These are phyloP conservation scores for Xylaria grammica DNA, from an alignment of 495 filamentous ascomycete genomes.

Conservation along the genomic window DNA sequence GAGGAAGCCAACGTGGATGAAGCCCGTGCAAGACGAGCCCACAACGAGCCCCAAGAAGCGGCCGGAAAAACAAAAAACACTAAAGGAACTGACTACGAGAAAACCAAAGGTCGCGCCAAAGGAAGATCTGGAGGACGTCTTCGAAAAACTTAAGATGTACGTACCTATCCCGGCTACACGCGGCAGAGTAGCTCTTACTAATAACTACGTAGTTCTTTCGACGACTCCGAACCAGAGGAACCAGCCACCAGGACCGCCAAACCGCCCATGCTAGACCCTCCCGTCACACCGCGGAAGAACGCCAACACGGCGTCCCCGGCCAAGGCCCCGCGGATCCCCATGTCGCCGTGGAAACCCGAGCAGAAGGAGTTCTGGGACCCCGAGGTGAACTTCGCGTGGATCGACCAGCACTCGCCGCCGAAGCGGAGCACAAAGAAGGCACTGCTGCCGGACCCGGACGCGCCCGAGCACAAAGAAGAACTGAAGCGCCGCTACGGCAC, in stretches of 20 bases:
- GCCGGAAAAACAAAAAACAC: conserved; percentile 13
- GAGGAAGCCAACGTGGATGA: conserved; percentile 16
- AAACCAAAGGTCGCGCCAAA: conserved; percentile 23
- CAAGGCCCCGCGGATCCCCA: conserved; percentile 45
- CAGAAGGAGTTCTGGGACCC: conserved; percentile 83
- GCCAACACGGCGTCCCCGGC: conserved; percentile 44
- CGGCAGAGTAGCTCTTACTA: conserved; percentile 12
- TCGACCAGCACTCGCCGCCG: conserved; percentile 74
- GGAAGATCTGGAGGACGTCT: conserved; percentile 32
- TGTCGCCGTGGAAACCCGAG: conserved; percentile 63
- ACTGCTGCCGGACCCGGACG: neutral
- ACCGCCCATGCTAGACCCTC: conserved; percentile 38
- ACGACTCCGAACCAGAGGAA: conserved; percentile 30
- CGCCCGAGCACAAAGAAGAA: conserved; percentile 10
- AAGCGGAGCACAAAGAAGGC: conserved; percentile 51
- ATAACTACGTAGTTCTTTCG: conserved; percentile 29
- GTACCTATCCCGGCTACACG: neutral
- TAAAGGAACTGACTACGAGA: neutral
- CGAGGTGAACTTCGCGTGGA: conserved; percentile 78
- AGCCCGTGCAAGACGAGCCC: conserved; percentile 21
- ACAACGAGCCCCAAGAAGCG: conserved; percentile 21
- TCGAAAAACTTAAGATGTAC: conserved; percentile 39
- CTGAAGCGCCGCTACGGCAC: conserved; percentile 28
- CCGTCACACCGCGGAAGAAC: conserved; percentile 33
- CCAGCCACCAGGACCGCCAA: neutral